These are phyloP conservation scores for Clonostachys solani DNA, from an alignment of 2,329 filamentous ascomycete species.

Conservation along the genomic window DNA sequence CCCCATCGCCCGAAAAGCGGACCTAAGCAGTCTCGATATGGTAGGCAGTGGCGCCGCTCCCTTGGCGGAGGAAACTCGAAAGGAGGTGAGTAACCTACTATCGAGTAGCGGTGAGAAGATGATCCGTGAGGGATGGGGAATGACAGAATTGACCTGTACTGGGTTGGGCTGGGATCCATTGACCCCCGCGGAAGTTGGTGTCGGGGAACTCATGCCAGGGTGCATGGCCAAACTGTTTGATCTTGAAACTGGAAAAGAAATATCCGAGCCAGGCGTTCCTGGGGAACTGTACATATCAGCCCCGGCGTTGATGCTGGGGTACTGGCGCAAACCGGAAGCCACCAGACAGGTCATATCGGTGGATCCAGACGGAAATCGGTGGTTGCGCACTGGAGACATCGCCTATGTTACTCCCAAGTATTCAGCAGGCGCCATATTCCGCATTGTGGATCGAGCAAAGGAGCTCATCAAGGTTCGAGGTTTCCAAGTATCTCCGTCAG, in stretches of 20 bases:
- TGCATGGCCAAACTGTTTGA: conserved; percentile 2
- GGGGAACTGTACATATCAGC: conserved; percentile 73
- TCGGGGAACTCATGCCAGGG: conserved; percentile 3
- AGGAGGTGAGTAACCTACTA: conserved; percentile 42
- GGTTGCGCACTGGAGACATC: conserved; percentile 74
- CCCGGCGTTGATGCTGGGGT: conserved; percentile 71
- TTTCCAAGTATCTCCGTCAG: conserved; percentile 55
- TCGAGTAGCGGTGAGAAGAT: conserved; percentile 34
- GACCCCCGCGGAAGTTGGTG: conserved; percentile 44
- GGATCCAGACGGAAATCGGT: conserved; percentile 47
- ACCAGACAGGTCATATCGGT: conserved; percentile 52
- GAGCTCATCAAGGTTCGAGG: conserved; percentile 60
- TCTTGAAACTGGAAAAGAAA: conserved; percentile 44
- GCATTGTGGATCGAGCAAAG: conserved; percentile 70
- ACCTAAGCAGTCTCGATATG: conserved; percentile 60
- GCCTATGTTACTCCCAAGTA: conserved; percentile 57
- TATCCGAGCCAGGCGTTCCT: conserved; percentile 26
- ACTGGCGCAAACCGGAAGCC: conserved; percentile 68
- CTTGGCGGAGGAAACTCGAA: conserved; percentile 45
- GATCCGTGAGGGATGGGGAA: conserved; percentile 72
- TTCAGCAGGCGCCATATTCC: conserved; percentile 41
- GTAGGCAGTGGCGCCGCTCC: conserved; percentile 69
- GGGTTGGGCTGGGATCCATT: conserved; percentile 67
- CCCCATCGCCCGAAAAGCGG: conserved; percentile 59
- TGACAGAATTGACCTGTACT: conserved; percentile 79